Evolutionary conservation across 2,329 filamentous ascomycete genomes (phyloP), one percentile per base, ranked within the genome.

Genomic region (Trichoderma citrinoviride): DNA sequence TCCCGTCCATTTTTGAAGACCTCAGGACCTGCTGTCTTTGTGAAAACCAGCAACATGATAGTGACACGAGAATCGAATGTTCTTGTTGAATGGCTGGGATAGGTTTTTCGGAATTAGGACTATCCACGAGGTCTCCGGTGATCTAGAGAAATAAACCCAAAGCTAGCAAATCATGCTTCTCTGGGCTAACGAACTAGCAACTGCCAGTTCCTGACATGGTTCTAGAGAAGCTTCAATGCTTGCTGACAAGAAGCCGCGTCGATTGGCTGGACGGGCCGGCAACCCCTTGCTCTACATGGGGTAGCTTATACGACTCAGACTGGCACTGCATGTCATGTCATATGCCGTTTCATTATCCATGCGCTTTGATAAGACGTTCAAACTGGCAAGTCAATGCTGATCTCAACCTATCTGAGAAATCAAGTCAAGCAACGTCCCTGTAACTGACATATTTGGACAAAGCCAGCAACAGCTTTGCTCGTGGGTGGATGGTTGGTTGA

Each of bases 221-320:
- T 62, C 40, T 23, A 44, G 37, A 61, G 60, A 62, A 62, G 60
- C 60, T 62, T 62, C 21, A 53, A 61, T 61, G 60, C 12, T 44
- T 62, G 27, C n/a, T 37, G 33, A 25, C 21, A n/a, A 37, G 27
- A 7, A 6, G 14, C 7, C 23, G 19, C 19, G 19, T n/a, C n/a
- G 5, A 61, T 61, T 62, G 60, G 60, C 21, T 19, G n/a, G 33
- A 41, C 7, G 21, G 44, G 44, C 21, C 12, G 12, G 58, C 17
- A 25, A 46, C 33, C 49, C 56, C 44, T 27, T 5, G 43, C 14
- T 44, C 21, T 4, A 17, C 17, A 61, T 27, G 37, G 46, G 21
- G 37, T n/a, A 44, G 14, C 47, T 23, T 49, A 60, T 41, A 43
- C 46, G 14, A 44, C 27, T 52, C 23, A 15, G n/a, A 33, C 52